phyloP scores from a whole-genome alignment of 1,284 basidiomycete genomes.

The Fereydounia khargensis region DNA sequence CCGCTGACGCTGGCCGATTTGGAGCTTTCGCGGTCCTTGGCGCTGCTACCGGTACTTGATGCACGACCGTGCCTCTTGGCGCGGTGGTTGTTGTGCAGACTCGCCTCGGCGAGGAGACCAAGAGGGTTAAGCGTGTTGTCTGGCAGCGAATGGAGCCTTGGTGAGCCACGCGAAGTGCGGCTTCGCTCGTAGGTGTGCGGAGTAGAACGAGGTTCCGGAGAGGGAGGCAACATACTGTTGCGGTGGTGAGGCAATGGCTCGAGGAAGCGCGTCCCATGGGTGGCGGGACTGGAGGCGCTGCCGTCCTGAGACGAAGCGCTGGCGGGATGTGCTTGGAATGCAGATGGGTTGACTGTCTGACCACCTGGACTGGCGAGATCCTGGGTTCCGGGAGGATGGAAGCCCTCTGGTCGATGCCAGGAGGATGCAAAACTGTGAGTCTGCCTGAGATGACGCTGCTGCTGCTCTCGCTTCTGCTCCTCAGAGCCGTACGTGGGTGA shows the following conservation, averaged over 20 bases:
- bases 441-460: slow-evolving; percentile 2
- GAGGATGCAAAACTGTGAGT: slow-evolving; percentile 22
- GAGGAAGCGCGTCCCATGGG: slow-evolving; percentile 17
- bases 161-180: slow-evolving; percentile 22
- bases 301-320: neutral
- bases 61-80: slow-evolving; percentile 7
- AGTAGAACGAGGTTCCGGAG: neutral
- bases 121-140: slow-evolving; percentile 56
- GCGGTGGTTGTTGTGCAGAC: slow-evolving; percentile 50
- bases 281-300: neutral
- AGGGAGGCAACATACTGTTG: neutral
- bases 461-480: neutral
- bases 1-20: slow-evolving; percentile 14
- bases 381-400: neutral
- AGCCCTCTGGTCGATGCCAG: slow-evolving; percentile 4
- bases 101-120: slow-evolving; percentile 56
- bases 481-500: slow-evolving; percentile 11
- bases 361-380: slow-evolving; percentile 5
- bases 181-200: slow-evolving; percentile 5
- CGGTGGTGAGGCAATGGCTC: slow-evolving; percentile 27
- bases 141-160: slow-evolving; percentile 58
- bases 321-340: neutral
- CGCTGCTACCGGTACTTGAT: slow-evolving; percentile 14
- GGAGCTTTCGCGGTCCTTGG: slow-evolving; percentile 25
- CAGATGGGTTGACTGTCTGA: neutral